Base-by-base conservation (phyloP, 1,284 basidiomycete genomes). In the Cutaneotrichosporon curvatum region DNA sequence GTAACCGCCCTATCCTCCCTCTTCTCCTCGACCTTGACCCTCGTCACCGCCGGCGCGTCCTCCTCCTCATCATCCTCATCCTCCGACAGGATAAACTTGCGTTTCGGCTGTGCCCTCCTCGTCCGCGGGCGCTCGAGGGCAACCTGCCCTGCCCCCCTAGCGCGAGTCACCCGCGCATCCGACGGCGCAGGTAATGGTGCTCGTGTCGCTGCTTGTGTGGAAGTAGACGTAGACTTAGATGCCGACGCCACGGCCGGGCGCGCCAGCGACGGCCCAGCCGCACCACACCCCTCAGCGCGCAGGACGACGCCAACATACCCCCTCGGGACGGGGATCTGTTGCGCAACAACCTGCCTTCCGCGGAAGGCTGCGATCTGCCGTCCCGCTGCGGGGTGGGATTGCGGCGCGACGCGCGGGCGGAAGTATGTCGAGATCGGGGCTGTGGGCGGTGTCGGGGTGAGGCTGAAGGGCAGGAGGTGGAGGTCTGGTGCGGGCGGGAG, bases 391-490 rank as follows among this genome's bases (percentile, higher is more conserved):
- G 49, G 38, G 20, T 39, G 40, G 19, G 25, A n/a, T 4, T 42
- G 11, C 0, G 65, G 59, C 21, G 53, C 41, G 6, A 58, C 48
- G 10, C 65, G 60, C 4, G 67, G 62, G 25, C 45, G 47, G 49
- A 70, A 70, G 50, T 59, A 70, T 1, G 37, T 18, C 10, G 45
- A 45, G 20, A 61, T 43, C 2, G 57, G 47, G 1, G 57, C 48
- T 8, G 50, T 38, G 16, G 47, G 39, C 1, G 58, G 47, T 41
- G 21, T 42, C 16, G 37, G 60, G 21, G n/a, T 57, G 12, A 70
- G 62, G 11, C 59, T 50, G 52, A 70, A 67, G 8, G 67, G 67
- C 22, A 70, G 57, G 48, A 70, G 60, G 41, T 65, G 53, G n/a
- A 66, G 56, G 3, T 53, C n/a, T 4, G 37, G 38, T 4, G 53